phyloP scores from a whole-genome alignment of 73 alveolate species.

The Uronychia setigera region DNA sequence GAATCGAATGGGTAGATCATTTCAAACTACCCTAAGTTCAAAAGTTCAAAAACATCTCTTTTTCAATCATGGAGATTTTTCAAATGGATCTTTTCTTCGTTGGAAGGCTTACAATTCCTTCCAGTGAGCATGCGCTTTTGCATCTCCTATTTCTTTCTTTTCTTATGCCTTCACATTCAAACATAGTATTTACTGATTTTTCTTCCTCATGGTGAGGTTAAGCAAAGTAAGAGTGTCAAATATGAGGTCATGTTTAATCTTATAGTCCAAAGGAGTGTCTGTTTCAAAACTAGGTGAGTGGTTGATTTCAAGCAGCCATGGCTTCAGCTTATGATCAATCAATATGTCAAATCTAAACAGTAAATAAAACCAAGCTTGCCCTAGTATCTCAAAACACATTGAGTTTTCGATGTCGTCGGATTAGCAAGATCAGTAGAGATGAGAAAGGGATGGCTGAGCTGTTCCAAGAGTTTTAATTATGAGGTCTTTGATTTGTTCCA shows the following conservation, averaged over 20 bases:
- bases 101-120: neutral
- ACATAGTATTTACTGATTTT: neutral
- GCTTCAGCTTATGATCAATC: conserved; percentile 55
- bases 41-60: neutral
- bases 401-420: conserved; percentile 56
- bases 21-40: neutral
- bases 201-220: neutral
- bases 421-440: conserved; percentile 58
- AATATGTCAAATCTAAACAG: conserved; percentile 44
- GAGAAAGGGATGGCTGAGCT: conserved; percentile 57
- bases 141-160: neutral
- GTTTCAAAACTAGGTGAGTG: conserved; percentile 91
- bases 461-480: conserved; percentile 59
- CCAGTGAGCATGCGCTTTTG: neutral
- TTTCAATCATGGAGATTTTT: neutral
- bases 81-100: neutral
- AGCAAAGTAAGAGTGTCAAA: neutral
- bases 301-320: conserved; percentile 84
- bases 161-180: neutral
- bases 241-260: conserved; percentile 43
- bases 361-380: conserved; percentile 21
- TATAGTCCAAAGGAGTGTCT: conserved; percentile 72
- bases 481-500: conserved; percentile 51
- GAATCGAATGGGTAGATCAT: neutral
- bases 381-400: conserved; percentile 72